Conservation (phyloP, 2,329 filamentous ascomycete genomes). For the Aspergillus calidoustus region DNA sequence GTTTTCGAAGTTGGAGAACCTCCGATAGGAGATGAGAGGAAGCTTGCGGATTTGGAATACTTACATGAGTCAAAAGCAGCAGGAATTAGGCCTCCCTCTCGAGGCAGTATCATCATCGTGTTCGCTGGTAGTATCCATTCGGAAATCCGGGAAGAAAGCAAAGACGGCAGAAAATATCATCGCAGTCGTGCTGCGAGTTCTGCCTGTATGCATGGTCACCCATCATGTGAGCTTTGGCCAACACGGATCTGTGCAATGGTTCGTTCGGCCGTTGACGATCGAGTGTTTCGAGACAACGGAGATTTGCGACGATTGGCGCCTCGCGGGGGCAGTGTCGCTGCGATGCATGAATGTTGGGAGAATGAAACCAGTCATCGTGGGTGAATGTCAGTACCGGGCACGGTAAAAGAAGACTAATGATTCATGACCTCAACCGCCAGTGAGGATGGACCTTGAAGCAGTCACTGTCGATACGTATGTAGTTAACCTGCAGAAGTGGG, state of each 20-base stretch:
- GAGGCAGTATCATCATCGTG: constrained; percentile 29
- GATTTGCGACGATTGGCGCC: constrained; percentile 5
- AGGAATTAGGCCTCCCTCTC: constrained; percentile 10
- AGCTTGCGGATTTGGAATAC: neutral
- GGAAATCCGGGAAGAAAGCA: constrained; percentile 36
- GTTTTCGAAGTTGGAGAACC: neutral
- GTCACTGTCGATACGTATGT: neutral
- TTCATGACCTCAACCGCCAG: neutral
- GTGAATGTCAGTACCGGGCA: constrained; percentile 15
- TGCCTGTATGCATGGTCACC: constrained; percentile 18
- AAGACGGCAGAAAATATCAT: constrained; percentile 21
- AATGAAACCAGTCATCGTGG: constrained; percentile 6
- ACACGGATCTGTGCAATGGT: constrained; percentile 10
- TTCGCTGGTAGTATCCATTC: constrained; percentile 36
- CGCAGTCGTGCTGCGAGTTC: constrained; percentile 14
- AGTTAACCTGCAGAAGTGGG: constrained; percentile 4
- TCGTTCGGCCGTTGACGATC: constrained; percentile 7
- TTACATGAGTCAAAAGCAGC: neutral
- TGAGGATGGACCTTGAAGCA: neutral
- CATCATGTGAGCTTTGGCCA: constrained; percentile 28
- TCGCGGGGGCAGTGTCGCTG: constrained; percentile 7
- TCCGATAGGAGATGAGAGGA: neutral
- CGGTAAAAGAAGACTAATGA: neutral
- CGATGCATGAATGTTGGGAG: constrained; percentile 10
- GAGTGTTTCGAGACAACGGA: constrained; percentile 12